A percentile compares a stretch with the other conserved stretches of the same genome.
phyloP scores from a whole-genome alignment of 2,329 filamentous ascomycete species.

The Epichloe coenophiala region DNA sequence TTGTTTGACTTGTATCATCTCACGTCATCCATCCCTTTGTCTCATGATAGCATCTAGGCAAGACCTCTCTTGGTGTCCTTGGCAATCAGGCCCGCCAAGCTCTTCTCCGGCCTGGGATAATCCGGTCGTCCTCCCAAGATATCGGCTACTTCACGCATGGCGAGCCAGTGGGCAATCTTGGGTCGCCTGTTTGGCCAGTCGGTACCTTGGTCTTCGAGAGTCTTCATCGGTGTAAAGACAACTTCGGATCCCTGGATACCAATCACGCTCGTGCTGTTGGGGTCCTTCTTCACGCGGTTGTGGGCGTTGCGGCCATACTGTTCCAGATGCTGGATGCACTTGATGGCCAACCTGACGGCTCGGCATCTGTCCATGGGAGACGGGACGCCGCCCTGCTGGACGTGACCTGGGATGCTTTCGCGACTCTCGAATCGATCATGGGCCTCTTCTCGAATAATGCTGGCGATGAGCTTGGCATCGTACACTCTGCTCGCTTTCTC shows the following conservation, averaged over 20 bases:
- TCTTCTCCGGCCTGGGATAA: conserved; percentile 35
- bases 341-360: conserved; percentile 82
- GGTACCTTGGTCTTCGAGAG: conserved; percentile 71
- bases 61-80: conserved; percentile 49
- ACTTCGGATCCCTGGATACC: conserved; percentile 85
- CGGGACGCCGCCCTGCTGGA: conserved; percentile 85
- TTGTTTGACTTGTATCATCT: background rate
- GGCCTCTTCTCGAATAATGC: conserved; percentile 90
- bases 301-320: conserved; percentile 52
- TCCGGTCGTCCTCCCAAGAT: conserved; percentile 61
- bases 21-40: background rate
- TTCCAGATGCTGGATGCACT: conserved; percentile 87
- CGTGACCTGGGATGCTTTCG: conserved; percentile 83
- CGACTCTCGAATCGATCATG: conserved; percentile 85
- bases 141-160: conserved; percentile 69
- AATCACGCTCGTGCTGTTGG: conserved; percentile 66
- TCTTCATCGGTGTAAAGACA: conserved; percentile 70
- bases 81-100: conserved; percentile 37
- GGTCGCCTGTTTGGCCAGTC: conserved; percentile 89
- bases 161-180: conserved; percentile 73
- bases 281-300: conserved; percentile 58
- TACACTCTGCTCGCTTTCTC: conserved; percentile 87
- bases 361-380: conserved; percentile 93
- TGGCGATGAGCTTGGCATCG: conserved; percentile 81
- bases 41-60: background rate